Evolutionary conservation across 2,329 filamentous ascomycete genomes (phyloP), one percentile per base, ranked within the genome.

Genomic region (Pseudogymnoascus sp.): DNA sequence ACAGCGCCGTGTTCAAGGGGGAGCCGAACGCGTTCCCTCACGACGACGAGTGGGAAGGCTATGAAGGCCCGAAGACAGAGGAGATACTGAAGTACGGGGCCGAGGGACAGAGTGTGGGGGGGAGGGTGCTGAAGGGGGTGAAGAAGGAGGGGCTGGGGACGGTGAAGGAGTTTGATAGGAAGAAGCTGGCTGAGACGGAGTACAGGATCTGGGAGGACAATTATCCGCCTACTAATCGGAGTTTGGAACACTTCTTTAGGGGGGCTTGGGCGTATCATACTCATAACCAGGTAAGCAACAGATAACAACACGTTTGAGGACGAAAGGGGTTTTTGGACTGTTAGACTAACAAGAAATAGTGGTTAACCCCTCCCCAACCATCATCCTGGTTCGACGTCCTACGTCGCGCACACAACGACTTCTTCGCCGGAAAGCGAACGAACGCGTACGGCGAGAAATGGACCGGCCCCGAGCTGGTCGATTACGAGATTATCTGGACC

Each of bases 201-300:
- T 83, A 83, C 69, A 72, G 73, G 19, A 71, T 81, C 19, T 74
- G 78, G 17, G 77, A 81, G 62, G 81, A 83, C 68, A 78, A 78
- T 35, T 83, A 79, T 68, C 80, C 81, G 17, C 80, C 80, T n/a
- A 83, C 80, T 66, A 83, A 83, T 68, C 76, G 82, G 40, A 83
- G 80, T 0, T 64, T 83, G 59, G 78, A 82, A 68, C 80, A 83
- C 68, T 84, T 83, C 72, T 83, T 83, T 73, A 75, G 78, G 5
- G 82, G 82, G 1, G 78, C 80, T 21, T 84, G 80, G 79, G 83
- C 80, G 28, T 84, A 83, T 69, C 82, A 84, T 69, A 79, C 83
- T 65, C 81, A 84, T 69, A 83, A 83, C 66, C 81, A 82, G 74
- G 80, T 82, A 72, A 72, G 77, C 71, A 65, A 62, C 11, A 31